Base-by-base conservation (phyloP, 345 rosid genomes). In the Erodium maritimum region DNA sequence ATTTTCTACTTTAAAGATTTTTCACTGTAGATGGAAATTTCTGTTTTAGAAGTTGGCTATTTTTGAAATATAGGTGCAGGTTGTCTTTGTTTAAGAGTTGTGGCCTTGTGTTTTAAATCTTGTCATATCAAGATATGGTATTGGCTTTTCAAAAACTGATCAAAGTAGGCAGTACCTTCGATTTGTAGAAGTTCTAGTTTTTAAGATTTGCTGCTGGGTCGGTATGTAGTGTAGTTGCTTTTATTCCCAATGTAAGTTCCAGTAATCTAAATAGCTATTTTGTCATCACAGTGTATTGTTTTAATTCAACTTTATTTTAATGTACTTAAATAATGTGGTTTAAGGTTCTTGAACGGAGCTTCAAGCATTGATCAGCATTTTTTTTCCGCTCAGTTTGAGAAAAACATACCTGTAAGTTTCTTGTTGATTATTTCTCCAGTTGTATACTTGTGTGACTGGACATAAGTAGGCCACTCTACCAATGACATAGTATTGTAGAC, bases 341-440 rank as follows among this genome's bases (percentile, higher is more conserved):
- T 55, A 64, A 88, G 93, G 84, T 88, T 91, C 87, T 82, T 93
- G 62, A 70, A 83, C 62, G 99, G 99, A 60, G 99, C 95, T 68
- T 80, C 84, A 70, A 89, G 88, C 78, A 78, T 93, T 62, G 97
- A 89, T 77, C 82, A 85, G 56, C 97, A 93, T 73, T 87, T 89
- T 75, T 61, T 45, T 68, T 79, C 91, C 11, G 72, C 87, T 12
- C 82, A 91, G 10, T 82, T 83, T 17, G 86, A 85, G 74, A 82
- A 87, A 73, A 93, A 93, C 64, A 62, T 93, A 71, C 97, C 97
- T 19, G 97, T 89, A 73, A 83, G 97, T 74, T 25, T 50, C 58
- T 33, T 20, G 54, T 33, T 60, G 23, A 29, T 61, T 45, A 56
- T 22, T 46, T 12, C 23, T 1, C 0, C 21, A 24, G 42, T 61